A percentile compares a stretch with the other conserved stretches of the same genome.
These are phyloP conservation scores for Cyclostephanos tholiformis DNA, from an alignment of 108 stramenopile species.

Conservation along the genomic window DNA sequence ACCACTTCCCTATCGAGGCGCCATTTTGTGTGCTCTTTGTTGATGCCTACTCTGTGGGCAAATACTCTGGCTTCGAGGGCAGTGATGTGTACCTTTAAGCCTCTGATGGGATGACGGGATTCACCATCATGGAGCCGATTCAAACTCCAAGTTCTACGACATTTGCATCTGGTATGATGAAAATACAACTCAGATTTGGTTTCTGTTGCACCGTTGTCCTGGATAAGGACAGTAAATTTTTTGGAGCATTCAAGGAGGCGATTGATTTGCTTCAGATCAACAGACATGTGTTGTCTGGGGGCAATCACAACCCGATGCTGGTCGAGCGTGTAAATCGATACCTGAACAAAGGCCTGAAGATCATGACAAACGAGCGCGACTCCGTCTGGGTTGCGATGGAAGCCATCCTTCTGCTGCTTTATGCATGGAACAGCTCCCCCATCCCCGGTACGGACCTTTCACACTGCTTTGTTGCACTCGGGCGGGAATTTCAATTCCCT, in stretches of 20 bases:
- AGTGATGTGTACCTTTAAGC: constrained; percentile 8
- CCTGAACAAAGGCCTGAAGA: not conserved
- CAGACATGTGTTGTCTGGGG: constrained; percentile 1
- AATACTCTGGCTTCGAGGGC: constrained; percentile 8
- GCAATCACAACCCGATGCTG: constrained; percentile 38
- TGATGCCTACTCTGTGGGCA: not conserved
- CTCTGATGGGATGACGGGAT: constrained; percentile 15
- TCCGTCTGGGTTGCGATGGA: not conserved
- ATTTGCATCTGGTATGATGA: constrained; percentile 23
- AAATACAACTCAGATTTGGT: constrained; percentile 5
- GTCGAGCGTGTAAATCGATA: constrained; percentile 8
- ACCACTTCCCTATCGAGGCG: constrained; percentile 4
- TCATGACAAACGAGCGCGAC: constrained; percentile 20
- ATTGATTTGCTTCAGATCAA: constrained; percentile 5
- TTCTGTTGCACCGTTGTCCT: not conserved
- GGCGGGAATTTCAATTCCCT: constrained; percentile 39
- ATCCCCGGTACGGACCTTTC: constrained; percentile 30
- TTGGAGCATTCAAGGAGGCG: not conserved
- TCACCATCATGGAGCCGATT: constrained; percentile 5
- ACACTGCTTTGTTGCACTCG: not conserved
- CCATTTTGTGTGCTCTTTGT: not conserved
- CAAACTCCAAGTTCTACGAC: not conserved
- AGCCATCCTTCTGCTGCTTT: constrained; percentile 11
- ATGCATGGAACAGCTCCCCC: too few species aligned
- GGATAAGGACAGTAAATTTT: constrained; percentile 8